These are phyloP conservation scores for Aaosphaeria arxii DNA, from an alignment of 2,329 filamentous ascomycete genomes.

Conservation along the genomic window DNA sequence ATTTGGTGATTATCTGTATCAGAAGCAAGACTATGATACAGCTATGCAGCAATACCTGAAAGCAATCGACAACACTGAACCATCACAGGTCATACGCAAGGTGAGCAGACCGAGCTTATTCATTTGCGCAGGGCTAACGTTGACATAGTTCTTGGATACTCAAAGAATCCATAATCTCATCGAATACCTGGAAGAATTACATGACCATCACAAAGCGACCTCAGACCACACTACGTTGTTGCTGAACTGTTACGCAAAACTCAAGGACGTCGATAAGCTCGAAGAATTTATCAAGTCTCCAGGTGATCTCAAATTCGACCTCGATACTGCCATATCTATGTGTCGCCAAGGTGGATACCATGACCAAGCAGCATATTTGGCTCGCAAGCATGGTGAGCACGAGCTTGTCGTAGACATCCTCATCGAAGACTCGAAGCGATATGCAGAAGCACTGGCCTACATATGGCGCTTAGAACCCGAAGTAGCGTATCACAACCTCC, in stretches of 20 bases:
- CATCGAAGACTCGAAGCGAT: conserved; percentile 91
- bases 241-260: conserved; percentile 94
- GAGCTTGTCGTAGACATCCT: conserved; percentile 93
- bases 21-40: conserved; percentile 92
- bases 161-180: conserved; percentile 97
- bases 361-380: conserved; percentile 93
- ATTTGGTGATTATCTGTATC: conserved; percentile 92
- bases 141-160: conserved; percentile 77
- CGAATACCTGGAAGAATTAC: conserved; percentile 92
- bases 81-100: conserved; percentile 93
- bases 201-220: conserved; percentile 89
- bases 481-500: conserved; percentile 77
- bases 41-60: conserved; percentile 99
- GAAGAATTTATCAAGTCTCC: conserved; percentile 96
- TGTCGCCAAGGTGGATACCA: conserved; percentile 96
- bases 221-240: conserved; percentile 93
- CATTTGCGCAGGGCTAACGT: conserved; percentile 7
- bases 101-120: conserved; percentile 38
- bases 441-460: conserved; percentile 82
- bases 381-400: conserved; percentile 89
- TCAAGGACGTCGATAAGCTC: conserved; percentile 95
- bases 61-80: conserved; percentile 93
- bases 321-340: conserved; percentile 96
- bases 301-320: conserved; percentile 90
- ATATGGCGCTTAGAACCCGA: conserved; percentile 85